Evolutionary conservation across 2,329 filamentous ascomycete species (phyloP), one percentile per base, ranked within the genome.

Genomic region (Colletotrichum higginsianum): DNA sequence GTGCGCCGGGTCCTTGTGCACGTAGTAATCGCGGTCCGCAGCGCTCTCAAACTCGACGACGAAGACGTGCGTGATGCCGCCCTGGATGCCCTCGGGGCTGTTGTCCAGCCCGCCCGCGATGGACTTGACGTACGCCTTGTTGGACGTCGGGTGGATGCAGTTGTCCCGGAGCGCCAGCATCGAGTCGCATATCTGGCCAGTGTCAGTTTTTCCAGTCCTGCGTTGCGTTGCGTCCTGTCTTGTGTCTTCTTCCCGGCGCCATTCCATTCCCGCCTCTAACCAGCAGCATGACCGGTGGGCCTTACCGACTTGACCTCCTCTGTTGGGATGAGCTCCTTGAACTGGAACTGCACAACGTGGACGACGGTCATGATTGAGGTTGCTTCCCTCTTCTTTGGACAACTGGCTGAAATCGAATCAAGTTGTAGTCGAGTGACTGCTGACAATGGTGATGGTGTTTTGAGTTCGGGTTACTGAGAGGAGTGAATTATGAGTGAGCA

Each of bases 291-390:
- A 50, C 30, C 13, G 42, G 18, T n/a, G 26, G 12, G 21, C 81
- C 85, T 56, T 81, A 92, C 92, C 75, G 88, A 85, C 75, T 88
- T 82, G 9, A 92, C 82, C 42, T 87, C 83, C 18, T 86, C 85
- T 0, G 83, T 75, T 1, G 83, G 82, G 2, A 84, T 79, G 0
- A 82, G 82, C 0, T 87, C 79, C 77, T 91, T 91, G 83, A 92
- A 92, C 72, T 89, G 85, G 76, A 93, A 91, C 35, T 93, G 83
- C 3, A 94, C 91, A 61, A 93, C 86, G 78, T 94, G 92, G n/a
- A 89, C 83, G 75, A 93, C 85, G 0, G 89, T 78, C 91, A 93
- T 93, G 56, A 15, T 2, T 58, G 60, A 15, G 9, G 7, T 61
- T 53, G 4, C 23, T 5, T 57, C 8, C 35, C 11, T 38, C 9